Conservation (phyloP, 768 basidiomycete genomes). For the Russula compacta region DNA sequence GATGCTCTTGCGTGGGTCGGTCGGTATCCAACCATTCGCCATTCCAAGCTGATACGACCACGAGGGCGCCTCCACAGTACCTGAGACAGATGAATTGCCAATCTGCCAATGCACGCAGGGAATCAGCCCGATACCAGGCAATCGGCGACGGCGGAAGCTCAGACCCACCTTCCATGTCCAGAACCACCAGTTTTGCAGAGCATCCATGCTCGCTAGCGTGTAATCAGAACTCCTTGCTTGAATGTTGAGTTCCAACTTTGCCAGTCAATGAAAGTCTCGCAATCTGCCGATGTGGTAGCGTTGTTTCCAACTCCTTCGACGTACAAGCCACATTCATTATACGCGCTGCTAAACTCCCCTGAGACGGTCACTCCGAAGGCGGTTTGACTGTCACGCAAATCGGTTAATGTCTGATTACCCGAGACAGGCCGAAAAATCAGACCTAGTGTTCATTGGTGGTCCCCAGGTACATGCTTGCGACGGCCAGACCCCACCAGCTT, state of each 20-base stretch:
- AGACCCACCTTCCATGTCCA: slow-evolving; percentile 65
- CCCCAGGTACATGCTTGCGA: slow-evolving; percentile 37
- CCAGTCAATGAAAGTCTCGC: slow-evolving; percentile 39
- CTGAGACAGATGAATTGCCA: slow-evolving; percentile 45
- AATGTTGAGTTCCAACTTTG: slow-evolving; percentile 42
- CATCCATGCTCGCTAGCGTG: slow-evolving; percentile 53
- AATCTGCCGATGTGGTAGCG: slow-evolving; percentile 26
- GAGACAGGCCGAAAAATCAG: slow-evolving; percentile 22
- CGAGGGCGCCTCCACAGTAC: slow-evolving; percentile 42
- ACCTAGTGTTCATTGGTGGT: slow-evolving; percentile 32
- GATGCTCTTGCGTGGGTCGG: slow-evolving; percentile 55
- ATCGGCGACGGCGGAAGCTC: neutral
- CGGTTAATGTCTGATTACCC: neutral
- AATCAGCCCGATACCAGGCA: slow-evolving; percentile 6
- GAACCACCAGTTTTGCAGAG: slow-evolving; percentile 60
- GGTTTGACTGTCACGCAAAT: slow-evolving; percentile 28
- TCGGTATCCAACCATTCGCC: slow-evolving; percentile 68
- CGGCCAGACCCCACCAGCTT: slow-evolving; percentile 23
- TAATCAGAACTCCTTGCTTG: slow-evolving; percentile 46
- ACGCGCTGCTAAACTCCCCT: slow-evolving; percentile 68
- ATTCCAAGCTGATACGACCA: slow-evolving; percentile 70
- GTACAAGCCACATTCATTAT: slow-evolving; percentile 56
- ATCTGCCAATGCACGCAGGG: slow-evolving; percentile 30
- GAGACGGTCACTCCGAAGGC: slow-evolving; percentile 63
- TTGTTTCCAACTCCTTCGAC: slow-evolving; percentile 27